Evolutionary conservation across 495 filamentous ascomycete genomes (phyloP).

Genomic region (Pseudevernia furfuracea): DNA sequence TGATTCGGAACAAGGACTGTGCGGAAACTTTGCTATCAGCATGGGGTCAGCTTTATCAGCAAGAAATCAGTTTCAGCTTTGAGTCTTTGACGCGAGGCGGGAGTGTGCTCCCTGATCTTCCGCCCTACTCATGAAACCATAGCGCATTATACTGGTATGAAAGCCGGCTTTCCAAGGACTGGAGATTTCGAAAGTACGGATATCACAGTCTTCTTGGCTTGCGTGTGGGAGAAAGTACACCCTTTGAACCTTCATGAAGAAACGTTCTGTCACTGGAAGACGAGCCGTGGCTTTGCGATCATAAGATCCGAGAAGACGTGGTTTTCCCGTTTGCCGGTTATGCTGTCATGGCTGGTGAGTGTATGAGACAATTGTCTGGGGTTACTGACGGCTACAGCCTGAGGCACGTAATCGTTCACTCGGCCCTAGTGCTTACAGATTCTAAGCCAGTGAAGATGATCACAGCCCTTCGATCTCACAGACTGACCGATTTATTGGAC

Average conservation of each 20-base stretch:
- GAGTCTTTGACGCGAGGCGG: conserved; percentile 28
- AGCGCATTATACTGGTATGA: conserved; percentile 41
- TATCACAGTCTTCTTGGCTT: conserved; percentile 44
- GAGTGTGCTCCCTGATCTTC: conserved; percentile 36
- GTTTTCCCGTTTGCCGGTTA: conserved; percentile 42
- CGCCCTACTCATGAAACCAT: conserved; percentile 46
- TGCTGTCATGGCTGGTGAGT: conserved; percentile 42
- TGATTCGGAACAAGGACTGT: conserved; percentile 27
- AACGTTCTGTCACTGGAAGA: conserved; percentile 39
- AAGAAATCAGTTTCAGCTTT: conserved; percentile 25
- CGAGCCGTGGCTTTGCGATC: conserved; percentile 44
- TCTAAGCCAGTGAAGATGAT: conserved; percentile 34
- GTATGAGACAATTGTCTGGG: conserved; percentile 30
- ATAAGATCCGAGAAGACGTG: conserved; percentile 32
- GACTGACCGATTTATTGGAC: conserved; percentile 32
- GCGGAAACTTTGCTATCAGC: conserved; percentile 25
- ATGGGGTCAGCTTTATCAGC: conserved; percentile 29
- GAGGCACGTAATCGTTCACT: conserved; percentile 36
- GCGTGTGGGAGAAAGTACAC: conserved; percentile 33
- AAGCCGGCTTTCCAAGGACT: conserved; percentile 37
- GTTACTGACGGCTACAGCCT: conserved; percentile 34
- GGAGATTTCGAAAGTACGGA: conserved; percentile 39
- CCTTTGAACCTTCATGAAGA: conserved; percentile 44
- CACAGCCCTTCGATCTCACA: conserved; percentile 33
- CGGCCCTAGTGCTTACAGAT: conserved; percentile 43